Evolutionary conservation across 768 basidiomycete species (phyloP), one percentile per base, ranked within the genome.

Genomic region (Psilocybe azurescens): DNA sequence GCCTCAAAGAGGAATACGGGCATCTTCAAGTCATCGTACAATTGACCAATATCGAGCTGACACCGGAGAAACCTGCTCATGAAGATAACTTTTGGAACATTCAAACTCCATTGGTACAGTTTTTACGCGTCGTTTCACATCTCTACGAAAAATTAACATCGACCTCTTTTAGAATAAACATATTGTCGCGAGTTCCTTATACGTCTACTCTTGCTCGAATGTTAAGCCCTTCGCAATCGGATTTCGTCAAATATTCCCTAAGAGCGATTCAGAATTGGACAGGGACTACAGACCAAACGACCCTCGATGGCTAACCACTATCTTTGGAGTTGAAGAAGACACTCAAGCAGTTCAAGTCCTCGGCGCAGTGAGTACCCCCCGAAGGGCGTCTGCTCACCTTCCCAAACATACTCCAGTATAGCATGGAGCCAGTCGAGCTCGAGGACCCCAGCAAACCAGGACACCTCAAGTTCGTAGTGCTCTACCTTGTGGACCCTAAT

Each of bases 401-500:
- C 64, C 81, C 80, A 1, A 82, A 81, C 62, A 66, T 78, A 50
- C 71, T 78, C 30, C 80, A 80, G 57, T 78, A 82, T 62, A 73
- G 67, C 24, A 76, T 82, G 5, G 59, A 64, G 39, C 72, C 78
- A 16, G 81, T 81, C 67, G 59, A 67, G 46, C 73, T 81, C 9
- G 65, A 56, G 5, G 78, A 83, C 62, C 64, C 66, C 1, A 71
- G 73, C 13, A 77, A 75, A 58, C 77, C 78, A 3, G 82, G 80
- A 2, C 74, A 79, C 56, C 73, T 79, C 46, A 83, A 79, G 66
- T 79, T 83, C 47, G 62, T 83, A 6, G 76, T 75, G 2, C 72
- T 82, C 20, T 80, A 79, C 69, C 74, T 81, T 20, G 73, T 80
- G 47, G 77, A 81, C 57, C 77, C 75, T 1, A 66, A 72, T 32